phyloP scores from a whole-genome alignment of 371 early-diverging fungal genomes.

The Mucor lusitanicus region DNA sequence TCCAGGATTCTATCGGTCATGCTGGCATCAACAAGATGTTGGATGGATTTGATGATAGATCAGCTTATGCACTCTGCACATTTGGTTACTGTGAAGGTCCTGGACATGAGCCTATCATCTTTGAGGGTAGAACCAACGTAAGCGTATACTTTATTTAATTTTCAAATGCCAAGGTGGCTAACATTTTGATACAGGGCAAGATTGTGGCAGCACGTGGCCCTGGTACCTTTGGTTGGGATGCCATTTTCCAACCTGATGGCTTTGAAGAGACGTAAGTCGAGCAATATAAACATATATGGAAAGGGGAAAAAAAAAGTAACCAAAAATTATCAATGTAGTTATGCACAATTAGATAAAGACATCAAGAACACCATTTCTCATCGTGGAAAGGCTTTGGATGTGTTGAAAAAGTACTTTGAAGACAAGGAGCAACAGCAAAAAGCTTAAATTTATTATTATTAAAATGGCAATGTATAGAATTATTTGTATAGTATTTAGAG shows the following conservation, averaged over 20 bases:
- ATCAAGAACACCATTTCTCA: constrained; percentile 93
- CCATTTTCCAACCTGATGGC: constrained; percentile 90
- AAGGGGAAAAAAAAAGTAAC: neutral
- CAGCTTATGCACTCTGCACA: constrained; percentile 89
- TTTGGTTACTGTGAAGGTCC: constrained; percentile 87
- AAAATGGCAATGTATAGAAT: neutral
- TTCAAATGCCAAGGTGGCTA: neutral
- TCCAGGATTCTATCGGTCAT: constrained; percentile 80
- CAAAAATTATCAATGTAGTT: constrained; percentile 43
- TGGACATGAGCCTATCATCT: constrained; percentile 84
- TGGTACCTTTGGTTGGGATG: constrained; percentile 93
- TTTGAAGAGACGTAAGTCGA: constrained; percentile 63
- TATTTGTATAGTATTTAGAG: neutral
- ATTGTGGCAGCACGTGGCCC: constrained; percentile 92
- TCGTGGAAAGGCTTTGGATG: constrained; percentile 75
- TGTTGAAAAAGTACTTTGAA: constrained; percentile 61
- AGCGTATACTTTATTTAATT: constrained; percentile 1
- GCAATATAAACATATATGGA: constrained; percentile 8
- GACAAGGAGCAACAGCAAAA: constrained; percentile 3
- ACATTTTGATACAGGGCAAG: constrained; percentile 55
- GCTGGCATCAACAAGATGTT: constrained; percentile 84
- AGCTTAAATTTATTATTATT: neutral
- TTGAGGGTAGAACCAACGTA: constrained; percentile 85
- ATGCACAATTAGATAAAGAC: constrained; percentile 87
- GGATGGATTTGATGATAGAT: constrained; percentile 82